Base-by-base conservation (phyloP, 352 stramenopile species). In the Phytophthora europaea region DNA sequence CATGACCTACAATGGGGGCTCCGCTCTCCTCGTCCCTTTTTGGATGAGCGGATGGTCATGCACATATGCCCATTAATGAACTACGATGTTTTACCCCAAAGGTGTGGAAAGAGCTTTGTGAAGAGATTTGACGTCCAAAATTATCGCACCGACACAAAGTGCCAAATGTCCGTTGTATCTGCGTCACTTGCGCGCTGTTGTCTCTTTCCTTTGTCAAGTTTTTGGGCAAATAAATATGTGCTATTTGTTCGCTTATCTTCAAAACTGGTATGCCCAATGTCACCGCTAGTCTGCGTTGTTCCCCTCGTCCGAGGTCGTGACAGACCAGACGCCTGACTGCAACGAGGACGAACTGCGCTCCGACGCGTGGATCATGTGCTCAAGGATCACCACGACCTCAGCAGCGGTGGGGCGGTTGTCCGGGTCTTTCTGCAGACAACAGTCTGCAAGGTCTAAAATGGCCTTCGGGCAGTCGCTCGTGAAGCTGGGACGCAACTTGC, bases 371-470 rank as follows among this genome's bases (percentile, higher is more conserved):
- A 81, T 76, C 61, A 79, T 73, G 15, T 74, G 76, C 43, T 80
- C 64, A 9, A 82, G 62, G 8, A 75, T 80, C 10, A 67, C 69
- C 13, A 82, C 76, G 20, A 88, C 83, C 31, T 88, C 76, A 5
- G 73, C 43, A 2, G 76, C 76, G 4, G 72, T 75, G 34, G 81
- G 81, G 15, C 81, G 81, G 10, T 78, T 57, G 5, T 34, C 34
- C 0, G 78, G 80, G 18, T 85, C 60, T 33, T 69, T 63, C 63
- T 79, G 78, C 20, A 87, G 40, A 26, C 80, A 87, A 13, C 65
- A 70, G 48, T 84, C 75, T 0, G 80, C 80, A 51, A 87, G 12
- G 16, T 85, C 66, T 22, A 85, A 23, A 61, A 87, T 85, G 13
- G 55, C 63, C 47, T 79, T 76, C 4, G 80, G 80, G 67, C 80